Conservation (phyloP, 2,329 filamentous ascomycete genomes). For the Leptographium lundbergii region DNA sequence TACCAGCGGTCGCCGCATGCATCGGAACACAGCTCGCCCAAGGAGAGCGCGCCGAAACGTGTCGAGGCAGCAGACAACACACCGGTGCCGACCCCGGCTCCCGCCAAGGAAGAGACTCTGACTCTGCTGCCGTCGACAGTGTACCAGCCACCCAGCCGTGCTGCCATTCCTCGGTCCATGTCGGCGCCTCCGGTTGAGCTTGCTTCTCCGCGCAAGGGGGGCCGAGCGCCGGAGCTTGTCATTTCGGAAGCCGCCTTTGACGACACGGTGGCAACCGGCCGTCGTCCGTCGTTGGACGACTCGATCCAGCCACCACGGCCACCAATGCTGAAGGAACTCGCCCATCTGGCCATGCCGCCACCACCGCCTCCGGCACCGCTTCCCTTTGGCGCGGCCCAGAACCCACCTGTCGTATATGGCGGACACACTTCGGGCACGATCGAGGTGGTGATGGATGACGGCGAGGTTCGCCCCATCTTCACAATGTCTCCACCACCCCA, state of each 20-base stretch:
- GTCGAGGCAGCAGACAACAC: slow-evolving; percentile 7
- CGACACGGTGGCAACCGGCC: slow-evolving; percentile 10
- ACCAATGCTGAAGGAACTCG: slow-evolving; percentile 47
- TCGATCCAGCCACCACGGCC: slow-evolving; percentile 38
- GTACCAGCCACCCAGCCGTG: slow-evolving; percentile 38
- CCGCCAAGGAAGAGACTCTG: slow-evolving; percentile 15
- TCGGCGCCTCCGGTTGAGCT: slow-evolving; percentile 36
- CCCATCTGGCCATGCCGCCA: slow-evolving; percentile 47
- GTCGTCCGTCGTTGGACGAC: slow-evolving; percentile 37
- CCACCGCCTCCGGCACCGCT: slow-evolving; percentile 50
- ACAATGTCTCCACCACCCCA: slow-evolving; percentile 16
- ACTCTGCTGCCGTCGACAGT: slow-evolving; percentile 46
- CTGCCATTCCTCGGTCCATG: slow-evolving; percentile 43
- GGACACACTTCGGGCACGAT: slow-evolving; percentile 43
- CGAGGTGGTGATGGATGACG: slow-evolving; percentile 54
- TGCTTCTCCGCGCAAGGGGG: not conserved
- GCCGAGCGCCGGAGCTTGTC: slow-evolving; percentile 4
- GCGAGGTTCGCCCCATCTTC: slow-evolving; percentile 22
- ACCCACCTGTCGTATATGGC: slow-evolving; percentile 24
- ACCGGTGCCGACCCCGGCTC: not conserved
- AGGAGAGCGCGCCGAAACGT: not conserved
- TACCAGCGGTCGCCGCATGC: slow-evolving; percentile 24
- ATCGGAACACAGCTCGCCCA: slow-evolving; percentile 17
- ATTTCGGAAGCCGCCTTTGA: not conserved
- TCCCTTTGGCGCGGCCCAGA: slow-evolving; percentile 26